Percentiles rank a stretch among this genome's conserved stretches.
Evolutionary conservation across 2,329 filamentous ascomycete species (phyloP).

Genomic region (Thielaviopsis populi): DNA sequence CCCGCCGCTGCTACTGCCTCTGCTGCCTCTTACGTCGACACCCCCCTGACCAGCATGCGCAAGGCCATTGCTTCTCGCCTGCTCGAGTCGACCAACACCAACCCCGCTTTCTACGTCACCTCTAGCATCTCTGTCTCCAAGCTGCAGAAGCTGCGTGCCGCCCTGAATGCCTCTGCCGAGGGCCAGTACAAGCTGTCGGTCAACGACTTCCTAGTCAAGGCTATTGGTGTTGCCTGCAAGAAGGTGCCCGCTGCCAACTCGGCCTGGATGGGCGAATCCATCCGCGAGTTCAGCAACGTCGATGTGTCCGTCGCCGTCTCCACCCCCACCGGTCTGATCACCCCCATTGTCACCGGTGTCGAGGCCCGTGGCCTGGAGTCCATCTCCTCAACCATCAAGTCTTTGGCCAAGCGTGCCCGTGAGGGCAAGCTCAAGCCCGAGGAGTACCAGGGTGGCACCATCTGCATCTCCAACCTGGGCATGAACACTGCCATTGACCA

Average conservation of each 20-base stretch:
- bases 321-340: constrained; percentile 88
- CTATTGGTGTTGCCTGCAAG: constrained; percentile 69
- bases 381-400: constrained; percentile 85
- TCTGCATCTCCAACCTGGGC: constrained; percentile 99
- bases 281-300: constrained; percentile 84
- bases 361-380: constrained; percentile 72
- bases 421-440: constrained; percentile 99
- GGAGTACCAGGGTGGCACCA: constrained; percentile 97
- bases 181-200: constrained; percentile 99
- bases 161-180: constrained; percentile 74
- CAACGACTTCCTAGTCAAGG: constrained; percentile 99
- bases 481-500: constrained; percentile 95
- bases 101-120: constrained; percentile 97
- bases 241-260: constrained; percentile 96
- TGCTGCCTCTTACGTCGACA: constrained; percentile 64
- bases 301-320: constrained; percentile 94
- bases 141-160: constrained; percentile 88
- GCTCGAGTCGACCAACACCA: constrained; percentile 75
- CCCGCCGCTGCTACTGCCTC: constrained; percentile 38
- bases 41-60: constrained; percentile 80
- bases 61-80: constrained; percentile 93
- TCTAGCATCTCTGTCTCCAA: constrained; percentile 83
- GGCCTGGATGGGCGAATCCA: constrained; percentile 78
- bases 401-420: constrained; percentile 87
- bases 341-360: constrained; percentile 85